Base-by-base conservation (phyloP, 192 early-diverging fungal species). In the Gonapodya sp. region DNA sequence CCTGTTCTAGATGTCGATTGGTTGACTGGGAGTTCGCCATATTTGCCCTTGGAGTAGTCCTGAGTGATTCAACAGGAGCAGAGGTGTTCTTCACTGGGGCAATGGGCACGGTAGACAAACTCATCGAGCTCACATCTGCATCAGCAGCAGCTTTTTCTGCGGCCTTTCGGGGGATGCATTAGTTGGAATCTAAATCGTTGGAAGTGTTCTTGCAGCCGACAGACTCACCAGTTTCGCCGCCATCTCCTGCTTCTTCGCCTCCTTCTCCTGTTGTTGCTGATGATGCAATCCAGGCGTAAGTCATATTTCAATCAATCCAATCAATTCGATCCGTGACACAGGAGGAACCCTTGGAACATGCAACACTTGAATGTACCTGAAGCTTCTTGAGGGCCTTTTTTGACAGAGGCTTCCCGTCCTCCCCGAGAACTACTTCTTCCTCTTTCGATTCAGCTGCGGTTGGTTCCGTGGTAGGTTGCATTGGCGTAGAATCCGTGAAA, bases 301-400 rank as follows among this genome's bases (percentile, higher is more conserved):
- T 64, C 8, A 64, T 64, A 24, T 16, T 16, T 64, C 46, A 8
- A 64, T 64, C 46, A 8, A 24, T 24, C 8, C 8, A 8, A 64
- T 8, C 24, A 24, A 64, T 64, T 64, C 46, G 46, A n/a, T n/a
- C 46, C 8, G 46, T 24, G 75, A 77, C 34, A 16, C 2, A 34
- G 34, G 31, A 31, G 18, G 18, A 18, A 16, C 8, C 14, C 30
- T 8, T 2, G 75, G 75, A 14, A 16, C 30, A 2, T 33, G 8
- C 18, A 32, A 77, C 75, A 2, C 30, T 2, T 8, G 14, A 32
- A 2, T 77, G 75, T 31, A 77, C 75, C 75, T 77, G 92, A 18
- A 94, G 91, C 88, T 98, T 98, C 90, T 98, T 98, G 36, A 97
- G 87, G 2, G 93, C 94, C 83, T 92, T 93, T 86, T 96, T 96